Evolutionary conservation across 768 basidiomycete species (phyloP), one percentile per base, ranked within the genome.

Genomic region (Dacryopinax spathularia): DNA sequence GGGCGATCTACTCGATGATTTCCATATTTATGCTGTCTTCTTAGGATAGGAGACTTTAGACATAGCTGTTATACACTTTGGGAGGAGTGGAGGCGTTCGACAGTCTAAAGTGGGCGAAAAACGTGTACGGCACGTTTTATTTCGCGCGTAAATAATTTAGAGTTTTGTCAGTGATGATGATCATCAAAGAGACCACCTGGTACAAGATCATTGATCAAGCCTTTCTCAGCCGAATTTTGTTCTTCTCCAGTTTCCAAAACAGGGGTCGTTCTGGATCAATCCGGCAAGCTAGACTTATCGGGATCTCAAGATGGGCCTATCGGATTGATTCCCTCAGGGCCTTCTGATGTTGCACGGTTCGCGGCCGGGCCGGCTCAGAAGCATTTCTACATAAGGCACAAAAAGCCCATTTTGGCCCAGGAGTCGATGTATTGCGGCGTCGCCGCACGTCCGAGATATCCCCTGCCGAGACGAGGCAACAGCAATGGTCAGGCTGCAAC

Each of bases 141-240:
- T n/a, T n/a, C n/a, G n/a, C n/a, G n/a, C n/a, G n/a, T n/a, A n/a
- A n/a, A n/a, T n/a, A n/a, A 20, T 56, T 56, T 56, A 27, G 20
- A 56, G 48, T 56, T 56, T n/a, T 56, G 48, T 27, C 48, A 56
- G 25, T 41, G 39, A 41, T 41, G 16, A 22, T 15, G 39, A 41
- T 56, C 48, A 56, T 31, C 48, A 56, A 56, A 56, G 48, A 56
- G 48, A 56, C 48, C 48, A 56, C 18, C 39, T 18, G 39, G 39
- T 41, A 15, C 39, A 22, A 15, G 39, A 41, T 41, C 39, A 41
- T 7, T 41, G 39, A 41, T 41, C 18, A 7, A 5, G 4, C 22
- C 18, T 41, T 41, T 41, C 39, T 22, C 16, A 5, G 48, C 25
- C 48, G 31, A 15, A 29, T 56, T 29, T 56, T 29, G 25, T 9